A percentile compares a stretch with the other conserved stretches of the same genome.
These are phyloP conservation scores for Conticribra weissflogii DNA, from an alignment of 108 stramenopile species.

Conservation along the genomic window DNA sequence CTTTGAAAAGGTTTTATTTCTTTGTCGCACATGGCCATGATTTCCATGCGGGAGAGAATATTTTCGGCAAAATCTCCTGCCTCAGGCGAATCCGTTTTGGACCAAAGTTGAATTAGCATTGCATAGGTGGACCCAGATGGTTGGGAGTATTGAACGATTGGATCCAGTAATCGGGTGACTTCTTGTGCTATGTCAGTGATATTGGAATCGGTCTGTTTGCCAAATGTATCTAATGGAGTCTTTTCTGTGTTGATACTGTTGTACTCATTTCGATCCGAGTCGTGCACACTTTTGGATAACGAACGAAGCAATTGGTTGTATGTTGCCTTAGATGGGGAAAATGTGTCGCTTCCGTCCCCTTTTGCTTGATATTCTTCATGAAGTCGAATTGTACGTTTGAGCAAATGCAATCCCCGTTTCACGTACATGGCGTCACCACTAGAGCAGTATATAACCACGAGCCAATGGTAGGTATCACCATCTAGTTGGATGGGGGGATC, in stretches of 20 bases:
- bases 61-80: conserved; percentile 51
- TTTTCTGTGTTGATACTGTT: no score
- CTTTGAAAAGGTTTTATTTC: conserved; percentile 24
- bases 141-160: conserved; percentile 37
- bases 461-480: conserved; percentile 43
- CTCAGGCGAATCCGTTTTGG: conserved; percentile 23
- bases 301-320: conserved; percentile 43
- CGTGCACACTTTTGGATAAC: conserved; percentile 17
- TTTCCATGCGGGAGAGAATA: conserved; percentile 51
- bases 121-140: conserved; percentile 36
- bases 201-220: neutral
- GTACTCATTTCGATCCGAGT: neutral
- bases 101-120: conserved; percentile 46
- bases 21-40: conserved; percentile 17
- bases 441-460: conserved; percentile 40
- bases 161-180: conserved; percentile 27
- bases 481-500: conserved; percentile 17
- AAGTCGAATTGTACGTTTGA: conserved; percentile 32
- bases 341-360: conserved; percentile 2
- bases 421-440: conserved; percentile 22
- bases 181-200: conserved; percentile 19
- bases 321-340: conserved; percentile 40
- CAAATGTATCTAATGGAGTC: neutral
- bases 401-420: conserved; percentile 13
- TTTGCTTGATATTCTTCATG: neutral